Percentiles rank a stretch among this genome's conserved stretches.
phyloP scores from a whole-genome alignment of 495 filamentous ascomycete genomes.

The Penicillium ochrochloron region DNA sequence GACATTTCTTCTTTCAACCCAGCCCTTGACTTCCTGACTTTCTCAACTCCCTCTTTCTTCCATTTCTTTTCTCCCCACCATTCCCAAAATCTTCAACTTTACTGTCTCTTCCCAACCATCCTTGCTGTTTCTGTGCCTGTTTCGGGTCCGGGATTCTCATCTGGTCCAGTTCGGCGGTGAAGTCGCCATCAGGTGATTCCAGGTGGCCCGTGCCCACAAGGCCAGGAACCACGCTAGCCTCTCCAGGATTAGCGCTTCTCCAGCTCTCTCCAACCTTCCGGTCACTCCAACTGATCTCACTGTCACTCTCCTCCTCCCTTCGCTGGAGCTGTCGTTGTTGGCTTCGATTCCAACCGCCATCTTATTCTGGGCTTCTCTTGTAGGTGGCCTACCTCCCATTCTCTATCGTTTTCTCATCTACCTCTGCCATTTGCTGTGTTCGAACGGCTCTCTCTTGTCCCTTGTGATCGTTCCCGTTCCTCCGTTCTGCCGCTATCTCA shows the following conservation, averaged over 20 bases:
- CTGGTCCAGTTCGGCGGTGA: conserved; percentile 10
- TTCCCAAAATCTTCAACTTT: conserved; percentile 24
- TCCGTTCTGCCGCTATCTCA: conserved; percentile 25
- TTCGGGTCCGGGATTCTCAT: conserved; percentile 12
- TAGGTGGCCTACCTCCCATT: conserved; percentile 49
- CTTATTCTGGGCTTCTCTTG: conserved; percentile 49
- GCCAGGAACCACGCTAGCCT: conserved; percentile 16
- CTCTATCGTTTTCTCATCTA: conserved; percentile 25
- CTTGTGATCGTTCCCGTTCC: conserved; percentile 25
- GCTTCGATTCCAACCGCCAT: conserved; percentile 28
- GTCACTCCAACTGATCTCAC: conserved; percentile 9
- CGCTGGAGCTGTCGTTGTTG: conserved; percentile 21
- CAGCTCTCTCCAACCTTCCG: conserved; percentile 28
- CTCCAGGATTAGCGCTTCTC: conserved; percentile 27
- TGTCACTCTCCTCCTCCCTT: conserved; percentile 15
- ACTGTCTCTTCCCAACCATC: background rate
- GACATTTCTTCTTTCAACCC: background rate
- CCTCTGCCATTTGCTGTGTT: conserved; percentile 1
- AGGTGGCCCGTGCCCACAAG: conserved; percentile 1
- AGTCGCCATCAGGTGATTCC: background rate
- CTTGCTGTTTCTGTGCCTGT: background rate
- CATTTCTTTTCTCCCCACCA: background rate
- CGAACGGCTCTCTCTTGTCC: conserved; percentile 13
- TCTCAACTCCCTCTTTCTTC: background rate
- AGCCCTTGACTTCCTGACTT: background rate